Base-by-base conservation (phyloP, 192 early-diverging fungal genomes). In the Chytriomyces sp. region DNA sequence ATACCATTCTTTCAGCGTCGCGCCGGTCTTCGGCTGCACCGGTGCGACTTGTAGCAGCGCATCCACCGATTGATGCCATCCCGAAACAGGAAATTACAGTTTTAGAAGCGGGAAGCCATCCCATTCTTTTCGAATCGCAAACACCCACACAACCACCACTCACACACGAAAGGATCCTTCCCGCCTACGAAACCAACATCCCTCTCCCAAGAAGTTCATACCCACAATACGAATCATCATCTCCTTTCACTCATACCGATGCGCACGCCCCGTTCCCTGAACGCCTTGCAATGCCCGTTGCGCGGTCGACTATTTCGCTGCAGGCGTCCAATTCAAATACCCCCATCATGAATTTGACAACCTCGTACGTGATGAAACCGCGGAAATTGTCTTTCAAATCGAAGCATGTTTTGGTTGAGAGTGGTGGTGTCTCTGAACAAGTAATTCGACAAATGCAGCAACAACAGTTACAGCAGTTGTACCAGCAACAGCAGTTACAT, bases 401-500 rank as follows among this genome's bases (percentile, higher is more conserved):
- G 46, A 71, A 71, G 5, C 69, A 20, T 35, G 35, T 35, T 35
- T 1, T 35, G 35, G 35, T 35, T 13, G 16, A 18, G 16, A 45
- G 20, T n/a, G 28, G 23, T 20, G 24, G 26, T 11, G 7, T n/a
- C 35, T 50, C 69, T 13, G 45, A 68, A 9, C 44, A 13, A 4
- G 66, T 16, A n/a, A 43, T 60, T 9, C 61, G n/a, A 23, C 45
- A 73, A 62, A 73, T 73, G 69, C 50, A 73, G 45, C 64, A 50
- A 26, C 60, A 62, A 35, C 57, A 63, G 26, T 26, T 16, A 6
- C 64, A 64, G 64, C 64, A 64, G 26, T 13, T 20, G 20, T 43
- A 64, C 11, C 26, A 64, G 0, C 64, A 16, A 23, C 18, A 26
- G 64, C 16, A 18, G 2, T 16, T 43, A 0, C 64, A 43, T 20